phyloP scores from a whole-genome alignment of 2,329 filamentous ascomycete genomes.

The Ophiostoma montium region DNA sequence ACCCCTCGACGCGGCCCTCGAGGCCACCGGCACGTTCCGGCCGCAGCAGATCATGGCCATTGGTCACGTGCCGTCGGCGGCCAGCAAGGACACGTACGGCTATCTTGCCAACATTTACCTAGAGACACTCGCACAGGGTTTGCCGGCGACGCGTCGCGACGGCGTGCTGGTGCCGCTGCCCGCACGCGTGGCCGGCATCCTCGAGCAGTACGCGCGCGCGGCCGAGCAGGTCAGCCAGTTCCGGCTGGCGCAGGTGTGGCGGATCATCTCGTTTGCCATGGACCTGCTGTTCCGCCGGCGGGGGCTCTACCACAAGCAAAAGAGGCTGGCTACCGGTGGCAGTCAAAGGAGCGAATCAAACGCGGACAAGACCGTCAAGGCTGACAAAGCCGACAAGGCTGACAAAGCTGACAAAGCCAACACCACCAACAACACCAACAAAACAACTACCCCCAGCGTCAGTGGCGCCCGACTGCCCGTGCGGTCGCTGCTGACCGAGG shows the following conservation, averaged over 20 bases:
- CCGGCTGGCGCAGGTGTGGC: conserved; percentile 50
- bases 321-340: conserved; percentile 21
- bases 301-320: conserved; percentile 42
- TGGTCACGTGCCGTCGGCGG: conserved; percentile 38
- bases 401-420: neutral
- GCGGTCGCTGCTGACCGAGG: conserved; percentile 37
- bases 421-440: neutral
- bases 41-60: conserved; percentile 50
- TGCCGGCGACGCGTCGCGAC: conserved; percentile 27
- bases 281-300: conserved; percentile 38
- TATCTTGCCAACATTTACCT: conserved; percentile 44
- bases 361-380: too few relatives aligned
- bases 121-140: conserved; percentile 33
- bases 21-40: conserved; percentile 41
- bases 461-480: conserved; percentile 13
- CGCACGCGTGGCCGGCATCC: conserved; percentile 33
- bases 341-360: neutral
- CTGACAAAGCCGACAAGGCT: neutral
- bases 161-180: conserved; percentile 21
- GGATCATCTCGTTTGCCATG: conserved; percentile 43
- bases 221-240: conserved; percentile 43
- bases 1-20: conserved; percentile 43
- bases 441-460: neutral
- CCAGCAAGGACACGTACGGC: conserved; percentile 37
- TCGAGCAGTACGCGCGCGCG: conserved; percentile 43